Evolutionary conservation across 805 yeast genomes (phyloP), one percentile per base, ranked within the genome.

Genomic region (Wickerhamiella parazyma): DNA sequence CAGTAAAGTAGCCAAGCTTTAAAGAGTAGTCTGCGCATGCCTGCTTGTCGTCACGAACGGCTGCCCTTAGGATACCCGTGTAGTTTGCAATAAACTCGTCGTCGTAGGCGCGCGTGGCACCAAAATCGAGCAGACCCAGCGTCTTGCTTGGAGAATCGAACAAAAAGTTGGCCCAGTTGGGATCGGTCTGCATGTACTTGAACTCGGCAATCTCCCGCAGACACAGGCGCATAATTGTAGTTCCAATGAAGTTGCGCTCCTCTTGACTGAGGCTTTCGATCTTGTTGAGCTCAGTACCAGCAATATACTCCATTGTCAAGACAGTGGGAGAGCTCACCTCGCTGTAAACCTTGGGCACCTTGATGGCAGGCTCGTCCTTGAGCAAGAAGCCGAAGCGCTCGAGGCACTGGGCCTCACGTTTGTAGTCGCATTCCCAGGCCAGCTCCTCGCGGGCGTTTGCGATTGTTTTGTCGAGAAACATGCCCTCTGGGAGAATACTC

Each of bases 81-180:
- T 91, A 91, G 53, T 78, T 71, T 4, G 58, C 56, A 36, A 82
- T 76, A 53, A 91, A 91, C 14, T 72, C 73, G 33, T 69, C 72
- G 18, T 75, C 67, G 60, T 76, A 91, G 25, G 75, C 81, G 50
- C 97, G 71, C 5, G 95, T 80, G 1, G 98, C 97, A 38, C 98
- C 98, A 63, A 91, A 91, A 64, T 91, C 98, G 42, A 91, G 66
- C 45, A 91, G 67, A 61, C 89, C 96, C 45, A 91, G 75, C 59
- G 80, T 76, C 20, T 72, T 63, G 1, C 86, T 76, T n/a, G 65
- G 52, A 26, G 68, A 68, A 56, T 91, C 86, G 65, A 82, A 86
- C 47, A 91, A 64, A 64, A 91, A 91, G 61, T 91, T 91, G 36
- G 98, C 96, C 98, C 98, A 91, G 61, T 91, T 91, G 41, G 98